Evolutionary conservation across 2,329 filamentous ascomycete species (phyloP).

Genomic region (Alternaria panax): DNA sequence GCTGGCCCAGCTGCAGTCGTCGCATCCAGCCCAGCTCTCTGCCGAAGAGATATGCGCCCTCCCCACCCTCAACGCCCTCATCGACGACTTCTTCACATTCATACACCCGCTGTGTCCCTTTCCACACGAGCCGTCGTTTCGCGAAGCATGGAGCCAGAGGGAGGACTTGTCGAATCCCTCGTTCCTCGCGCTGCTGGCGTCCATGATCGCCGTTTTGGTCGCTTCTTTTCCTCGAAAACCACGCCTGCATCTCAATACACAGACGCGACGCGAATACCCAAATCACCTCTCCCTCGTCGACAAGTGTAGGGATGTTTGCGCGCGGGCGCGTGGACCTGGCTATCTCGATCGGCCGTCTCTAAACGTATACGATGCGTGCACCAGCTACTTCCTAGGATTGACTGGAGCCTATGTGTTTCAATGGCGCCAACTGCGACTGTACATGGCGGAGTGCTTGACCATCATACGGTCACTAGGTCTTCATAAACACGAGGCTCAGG

Average conservation of each 20-base stretch:
- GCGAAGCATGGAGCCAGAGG: slow-evolving; percentile 70
- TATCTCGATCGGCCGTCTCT: slow-evolving; percentile 63
- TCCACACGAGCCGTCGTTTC: slow-evolving; percentile 79
- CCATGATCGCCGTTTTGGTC: slow-evolving; percentile 77
- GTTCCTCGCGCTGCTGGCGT: slow-evolving; percentile 74
- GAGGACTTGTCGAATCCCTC: slow-evolving; percentile 71
- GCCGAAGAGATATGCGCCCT: slow-evolving; percentile 76
- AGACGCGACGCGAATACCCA: slow-evolving; percentile 71
- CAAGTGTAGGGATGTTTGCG: slow-evolving; percentile 73
- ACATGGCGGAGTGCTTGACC: slow-evolving; percentile 74
- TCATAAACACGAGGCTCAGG: slow-evolving; percentile 61
- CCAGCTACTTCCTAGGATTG: slow-evolving; percentile 77
- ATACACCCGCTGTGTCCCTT: slow-evolving; percentile 80
- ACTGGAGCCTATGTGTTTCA: slow-evolving; percentile 72
- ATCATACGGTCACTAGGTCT: slow-evolving; percentile 73
- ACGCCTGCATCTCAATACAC: slow-evolving; percentile 71
- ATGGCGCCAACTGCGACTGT: slow-evolving; percentile 71
- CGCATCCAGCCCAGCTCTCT: slow-evolving; percentile 57
- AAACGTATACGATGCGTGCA: slow-evolving; percentile 69
- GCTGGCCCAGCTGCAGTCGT: slow-evolving; percentile 58
- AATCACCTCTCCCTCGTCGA: slow-evolving; percentile 74
- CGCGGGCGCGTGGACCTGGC: slow-evolving; percentile 69
- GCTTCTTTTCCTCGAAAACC: slow-evolving; percentile 78
- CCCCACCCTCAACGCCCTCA: slow-evolving; percentile 70
- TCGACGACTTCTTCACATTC: slow-evolving; percentile 85